Conservation (phyloP, 371 early-diverging fungal genomes). For the Saksenaea oblongispora region DNA sequence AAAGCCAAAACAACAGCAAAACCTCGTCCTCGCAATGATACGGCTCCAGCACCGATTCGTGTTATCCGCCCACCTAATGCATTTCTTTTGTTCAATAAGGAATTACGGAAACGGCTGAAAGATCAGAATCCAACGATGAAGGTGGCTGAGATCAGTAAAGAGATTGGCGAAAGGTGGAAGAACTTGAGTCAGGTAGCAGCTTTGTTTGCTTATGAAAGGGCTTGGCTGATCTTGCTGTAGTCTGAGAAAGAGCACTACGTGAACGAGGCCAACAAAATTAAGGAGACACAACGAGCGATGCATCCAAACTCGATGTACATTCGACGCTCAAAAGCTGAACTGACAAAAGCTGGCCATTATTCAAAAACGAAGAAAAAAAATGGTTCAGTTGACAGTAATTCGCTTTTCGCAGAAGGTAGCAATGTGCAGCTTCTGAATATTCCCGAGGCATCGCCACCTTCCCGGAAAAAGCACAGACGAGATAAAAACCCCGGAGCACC, state of each 20-base stretch:
- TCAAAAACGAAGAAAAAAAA: conserved; percentile 21
- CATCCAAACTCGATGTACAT: conserved; percentile 70
- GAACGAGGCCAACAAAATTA: conserved; percentile 40
- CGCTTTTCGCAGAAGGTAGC: conserved; percentile 1
- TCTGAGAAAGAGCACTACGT: conserved; percentile 40
- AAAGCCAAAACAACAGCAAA: background rate
- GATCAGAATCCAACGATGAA: conserved; percentile 66
- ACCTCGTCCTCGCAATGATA: conserved; percentile 1
- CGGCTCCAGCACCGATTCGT: conserved; percentile 27
- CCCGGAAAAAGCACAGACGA: conserved; percentile 24
- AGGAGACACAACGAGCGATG: conserved; percentile 39
- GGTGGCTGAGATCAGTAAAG: conserved; percentile 66
- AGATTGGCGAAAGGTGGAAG: conserved; percentile 64
- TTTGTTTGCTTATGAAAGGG: background rate
- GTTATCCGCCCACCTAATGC: conserved; percentile 72
- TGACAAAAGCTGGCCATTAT: conserved; percentile 57
- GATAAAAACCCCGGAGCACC: conserved; percentile 68
- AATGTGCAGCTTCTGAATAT: background rate
- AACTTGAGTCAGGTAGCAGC: conserved; percentile 36
- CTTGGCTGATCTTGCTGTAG: conserved; percentile 7
- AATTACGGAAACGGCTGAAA: conserved; percentile 63
- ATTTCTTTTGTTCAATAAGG: conserved; percentile 65
- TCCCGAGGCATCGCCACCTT: background rate
- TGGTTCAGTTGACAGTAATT: background rate
- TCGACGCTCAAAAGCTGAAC: conserved; percentile 67